A percentile compares a stretch with the other conserved stretches of the same genome.
phyloP scores from a whole-genome alignment of 225 moss, liverwort and hornwort species.

The Polytrichum commune region DNA sequence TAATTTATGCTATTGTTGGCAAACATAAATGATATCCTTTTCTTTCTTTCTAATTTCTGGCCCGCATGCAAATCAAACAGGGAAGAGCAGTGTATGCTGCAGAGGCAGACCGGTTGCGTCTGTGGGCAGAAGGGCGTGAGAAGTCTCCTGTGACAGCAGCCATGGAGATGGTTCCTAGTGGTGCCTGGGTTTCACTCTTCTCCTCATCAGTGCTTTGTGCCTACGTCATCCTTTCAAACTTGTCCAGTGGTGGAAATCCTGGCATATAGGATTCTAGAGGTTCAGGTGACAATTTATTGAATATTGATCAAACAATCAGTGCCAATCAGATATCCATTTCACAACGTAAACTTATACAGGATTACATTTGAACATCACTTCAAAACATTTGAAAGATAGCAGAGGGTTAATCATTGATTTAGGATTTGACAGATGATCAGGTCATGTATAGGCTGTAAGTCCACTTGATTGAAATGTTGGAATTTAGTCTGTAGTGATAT shows the following conservation, averaged over 20 bases:
- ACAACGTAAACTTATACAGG: constrained; percentile 2
- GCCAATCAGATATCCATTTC: constrained; percentile 8
- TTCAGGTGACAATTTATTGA: constrained; percentile 6
- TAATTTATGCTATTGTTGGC: too few relatives aligned
- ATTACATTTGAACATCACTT: constrained; percentile 3
- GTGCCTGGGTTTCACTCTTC: constrained; percentile 80
- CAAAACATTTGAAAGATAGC: constrained; percentile 12
- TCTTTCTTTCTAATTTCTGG: not conserved
- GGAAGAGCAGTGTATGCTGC: constrained; percentile 90
- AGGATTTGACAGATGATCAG: constrained; percentile 6
- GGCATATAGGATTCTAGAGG: constrained; percentile 39
- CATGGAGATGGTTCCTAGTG: constrained; percentile 94
- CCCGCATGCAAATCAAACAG: constrained; percentile 24
- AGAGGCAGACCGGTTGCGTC: constrained; percentile 79
- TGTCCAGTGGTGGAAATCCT: constrained; percentile 55
- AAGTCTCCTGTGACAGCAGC: constrained; percentile 81
- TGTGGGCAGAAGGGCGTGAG: constrained; percentile 88
- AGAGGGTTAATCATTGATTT: constrained; percentile 14
- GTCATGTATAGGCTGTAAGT: constrained; percentile 2
- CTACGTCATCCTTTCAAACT: constrained; percentile 62
- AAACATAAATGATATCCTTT: too few relatives aligned
- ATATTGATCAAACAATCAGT: constrained; percentile 1
- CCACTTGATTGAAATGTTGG: not conserved
- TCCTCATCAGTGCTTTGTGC: constrained; percentile 90
- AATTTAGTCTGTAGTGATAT: not conserved